Conservation (phyloP, 768 basidiomycete species). For the Aureoboletus auriporus region DNA sequence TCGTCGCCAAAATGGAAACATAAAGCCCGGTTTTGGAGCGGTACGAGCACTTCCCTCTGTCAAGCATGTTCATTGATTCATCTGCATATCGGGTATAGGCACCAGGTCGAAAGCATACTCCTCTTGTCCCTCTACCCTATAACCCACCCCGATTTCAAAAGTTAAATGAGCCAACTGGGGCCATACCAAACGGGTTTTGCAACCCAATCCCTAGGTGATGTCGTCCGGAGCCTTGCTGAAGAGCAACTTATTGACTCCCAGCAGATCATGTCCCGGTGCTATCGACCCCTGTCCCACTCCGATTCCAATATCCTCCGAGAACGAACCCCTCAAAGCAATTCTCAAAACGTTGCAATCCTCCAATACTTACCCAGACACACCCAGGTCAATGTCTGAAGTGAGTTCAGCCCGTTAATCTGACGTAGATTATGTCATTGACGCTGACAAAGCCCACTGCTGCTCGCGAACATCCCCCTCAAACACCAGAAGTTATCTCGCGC, state of each 20-base stretch:
- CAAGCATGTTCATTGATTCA: background rate
- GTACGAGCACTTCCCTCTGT: conserved; percentile 1
- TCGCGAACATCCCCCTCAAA: too few species aligned
- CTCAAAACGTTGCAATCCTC: too few species aligned
- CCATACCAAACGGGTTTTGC: background rate
- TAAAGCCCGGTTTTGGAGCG: too few species aligned
- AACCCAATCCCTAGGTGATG: conserved; percentile 1
- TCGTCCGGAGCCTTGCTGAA: too few species aligned
- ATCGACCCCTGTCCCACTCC: conserved; percentile 1
- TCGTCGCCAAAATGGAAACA: too few species aligned
- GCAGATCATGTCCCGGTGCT: conserved; percentile 2
- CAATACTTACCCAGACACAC: background rate
- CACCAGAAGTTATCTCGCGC: conserved; percentile 1
- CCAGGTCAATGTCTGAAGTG: background rate
- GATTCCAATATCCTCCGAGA: background rate
- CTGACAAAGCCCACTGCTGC: background rate
- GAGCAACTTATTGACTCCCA: background rate
- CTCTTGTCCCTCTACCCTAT: background rate
- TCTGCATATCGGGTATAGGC: background rate
- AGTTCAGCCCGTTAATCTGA: conserved; percentile 1
- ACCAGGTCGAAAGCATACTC: background rate
- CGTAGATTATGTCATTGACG: conserved; percentile 4
- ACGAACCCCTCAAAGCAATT: background rate
- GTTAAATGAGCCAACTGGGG: too few species aligned
- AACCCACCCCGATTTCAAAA: conserved; percentile 5